A percentile compares a stretch with the other conserved stretches of the same genome.
Evolutionary conservation across 768 basidiomycete genomes (phyloP).

Genomic region (Hydnum rufescens): DNA sequence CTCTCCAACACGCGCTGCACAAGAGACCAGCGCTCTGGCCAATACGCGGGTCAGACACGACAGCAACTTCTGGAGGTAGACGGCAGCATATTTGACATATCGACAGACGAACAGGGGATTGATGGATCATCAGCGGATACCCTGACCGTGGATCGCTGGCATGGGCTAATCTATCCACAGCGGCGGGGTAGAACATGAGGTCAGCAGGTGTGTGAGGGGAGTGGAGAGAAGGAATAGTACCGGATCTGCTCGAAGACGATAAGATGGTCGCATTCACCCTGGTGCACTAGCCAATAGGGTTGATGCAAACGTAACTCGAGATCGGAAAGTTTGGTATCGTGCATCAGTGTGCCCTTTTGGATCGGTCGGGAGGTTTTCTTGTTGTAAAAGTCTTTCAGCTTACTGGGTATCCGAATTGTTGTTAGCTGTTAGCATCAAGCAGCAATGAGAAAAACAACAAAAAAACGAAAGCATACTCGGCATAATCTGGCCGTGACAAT

Average conservation of each 20-base stretch:
- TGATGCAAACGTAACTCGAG: constrained; percentile 44
- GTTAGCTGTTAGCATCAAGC: constrained; percentile 2
- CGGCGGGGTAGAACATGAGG: constrained; percentile 2
- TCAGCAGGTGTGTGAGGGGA: neutral
- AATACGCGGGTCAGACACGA: constrained; percentile 51
- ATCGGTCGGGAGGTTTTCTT: constrained; percentile 14
- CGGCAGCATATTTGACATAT: constrained; percentile 50
- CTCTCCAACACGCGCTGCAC: constrained; percentile 54
- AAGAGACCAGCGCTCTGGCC: constrained; percentile 62
- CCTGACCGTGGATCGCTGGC: constrained; percentile 32
- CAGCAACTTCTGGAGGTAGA: constrained; percentile 45
- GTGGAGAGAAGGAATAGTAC: constrained; percentile 19
- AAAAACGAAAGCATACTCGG: constrained; percentile 25
- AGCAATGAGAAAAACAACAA: neutral
- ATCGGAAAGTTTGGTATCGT: constrained; percentile 30
- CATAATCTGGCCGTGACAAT: constrained; percentile 30
- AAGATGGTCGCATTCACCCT: constrained; percentile 69
- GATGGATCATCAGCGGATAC: constrained; percentile 50
- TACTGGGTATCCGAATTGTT: constrained; percentile 20
- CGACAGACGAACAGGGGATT: constrained; percentile 39
- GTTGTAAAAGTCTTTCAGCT: constrained; percentile 25
- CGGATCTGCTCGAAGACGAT: constrained; percentile 54
- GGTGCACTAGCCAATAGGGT: constrained; percentile 69
- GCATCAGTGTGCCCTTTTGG: constrained; percentile 24
- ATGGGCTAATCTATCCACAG: constrained; percentile 32